These are phyloP conservation scores for Candida fluviatilis DNA, from an alignment of 805 yeast species.

Conservation along the genomic window DNA sequence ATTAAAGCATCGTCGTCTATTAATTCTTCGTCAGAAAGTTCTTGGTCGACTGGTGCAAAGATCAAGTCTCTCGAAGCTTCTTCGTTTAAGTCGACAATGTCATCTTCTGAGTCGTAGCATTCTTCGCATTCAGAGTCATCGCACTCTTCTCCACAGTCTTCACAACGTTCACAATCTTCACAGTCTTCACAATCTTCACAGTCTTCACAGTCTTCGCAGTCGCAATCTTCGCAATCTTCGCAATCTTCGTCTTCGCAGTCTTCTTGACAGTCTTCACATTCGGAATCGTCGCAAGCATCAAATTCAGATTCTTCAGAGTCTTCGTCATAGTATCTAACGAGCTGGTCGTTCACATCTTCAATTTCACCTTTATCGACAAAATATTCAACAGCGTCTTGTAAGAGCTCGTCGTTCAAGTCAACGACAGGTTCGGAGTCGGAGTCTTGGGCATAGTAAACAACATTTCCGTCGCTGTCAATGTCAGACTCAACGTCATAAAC, in stretches of 20 bases:
- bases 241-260: slow-evolving; percentile 8
- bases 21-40: slow-evolving; percentile 2
- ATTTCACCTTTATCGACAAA: slow-evolving; percentile 22
- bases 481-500: slow-evolving; percentile 11
- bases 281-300: slow-evolving; percentile 16
- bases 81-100: slow-evolving; percentile 37
- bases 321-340: slow-evolving; percentile 23
- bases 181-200: slow-evolving; percentile 5
- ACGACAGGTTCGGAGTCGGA: slow-evolving; percentile 12
- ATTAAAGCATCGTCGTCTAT: slow-evolving; percentile 8
- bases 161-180: slow-evolving; percentile 1
- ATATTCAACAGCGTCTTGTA: slow-evolving; percentile 23
- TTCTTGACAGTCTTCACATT: slow-evolving; percentile 9
- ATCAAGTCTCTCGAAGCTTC: no score
- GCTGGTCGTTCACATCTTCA: slow-evolving; percentile 27
- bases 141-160: background rate
- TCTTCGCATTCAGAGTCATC: slow-evolving; percentile 8
- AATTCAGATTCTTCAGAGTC: slow-evolving; percentile 13
- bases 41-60: slow-evolving; percentile 3
- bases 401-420: slow-evolving; percentile 35
- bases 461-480: slow-evolving; percentile 8
- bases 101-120: slow-evolving; percentile 11
- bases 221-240: slow-evolving; percentile 6
- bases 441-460: slow-evolving; percentile 10
- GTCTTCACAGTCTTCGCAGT: background rate